phyloP scores from a whole-genome alignment of 2,329 filamentous ascomycete species.

The Teratosphaeria destructans region DNA sequence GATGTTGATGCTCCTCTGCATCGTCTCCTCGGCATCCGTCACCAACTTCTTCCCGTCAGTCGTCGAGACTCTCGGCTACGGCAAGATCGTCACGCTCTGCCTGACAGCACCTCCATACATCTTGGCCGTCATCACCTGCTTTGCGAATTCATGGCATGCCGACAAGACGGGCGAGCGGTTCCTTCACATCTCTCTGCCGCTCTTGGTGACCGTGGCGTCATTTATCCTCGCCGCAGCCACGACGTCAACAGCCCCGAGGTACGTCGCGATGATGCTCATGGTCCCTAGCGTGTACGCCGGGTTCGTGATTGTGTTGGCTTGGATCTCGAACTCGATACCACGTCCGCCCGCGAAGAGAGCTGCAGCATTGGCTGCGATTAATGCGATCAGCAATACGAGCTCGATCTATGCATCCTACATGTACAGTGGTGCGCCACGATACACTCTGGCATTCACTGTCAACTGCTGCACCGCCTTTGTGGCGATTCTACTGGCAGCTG shows the following conservation, averaged over 20 bases:
- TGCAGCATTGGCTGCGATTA: slow-evolving; percentile 46
- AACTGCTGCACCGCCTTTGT: slow-evolving; percentile 56
- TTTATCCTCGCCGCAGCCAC: slow-evolving; percentile 24
- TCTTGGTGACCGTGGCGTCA: slow-evolving; percentile 19
- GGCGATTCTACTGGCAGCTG: slow-evolving; percentile 52
- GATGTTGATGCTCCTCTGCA: slow-evolving; percentile 27
- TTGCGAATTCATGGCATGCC: slow-evolving; percentile 29
- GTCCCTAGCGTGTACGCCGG: slow-evolving; percentile 43
- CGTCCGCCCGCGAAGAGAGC: slow-evolving; percentile 46
- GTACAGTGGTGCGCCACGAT: slow-evolving; percentile 24
- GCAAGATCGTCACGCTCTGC: slow-evolving; percentile 21
- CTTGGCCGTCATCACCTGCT: slow-evolving; percentile 24
- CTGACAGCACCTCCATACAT: slow-evolving; percentile 26
- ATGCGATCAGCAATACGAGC: slow-evolving; percentile 43
- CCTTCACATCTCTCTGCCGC: slow-evolving; percentile 27
- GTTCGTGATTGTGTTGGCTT: slow-evolving; percentile 51
- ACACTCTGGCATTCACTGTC: slow-evolving; percentile 50
- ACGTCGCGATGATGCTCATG: slow-evolving; percentile 28
- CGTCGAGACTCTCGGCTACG: slow-evolving; percentile 25
- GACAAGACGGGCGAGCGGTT: slow-evolving; percentile 32
- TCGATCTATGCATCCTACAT: slow-evolving; percentile 45
- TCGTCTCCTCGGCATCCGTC: slow-evolving; percentile 25
- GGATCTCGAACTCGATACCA: slow-evolving; percentile 43
- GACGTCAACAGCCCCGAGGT: slow-evolving; percentile 21
- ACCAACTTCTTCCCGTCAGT: slow-evolving; percentile 25